A percentile compares a stretch with the other conserved stretches of the same genome.
Conservation (phyloP, 2,329 filamentous ascomycete genomes). For the Acrodontium crateriforme region DNA sequence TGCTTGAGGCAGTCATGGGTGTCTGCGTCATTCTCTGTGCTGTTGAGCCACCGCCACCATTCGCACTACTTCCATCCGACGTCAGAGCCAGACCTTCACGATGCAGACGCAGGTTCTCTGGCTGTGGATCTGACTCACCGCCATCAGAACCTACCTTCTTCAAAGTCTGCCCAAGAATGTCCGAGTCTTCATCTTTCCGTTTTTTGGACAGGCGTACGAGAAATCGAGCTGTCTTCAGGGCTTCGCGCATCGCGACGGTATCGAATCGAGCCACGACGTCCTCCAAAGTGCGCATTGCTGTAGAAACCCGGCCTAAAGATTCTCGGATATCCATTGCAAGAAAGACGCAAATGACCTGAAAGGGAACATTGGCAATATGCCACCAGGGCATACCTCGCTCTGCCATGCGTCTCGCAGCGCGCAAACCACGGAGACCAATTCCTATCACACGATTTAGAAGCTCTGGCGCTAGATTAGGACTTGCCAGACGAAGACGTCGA, state of each 20-base stretch:
- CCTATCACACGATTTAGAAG: conserved; percentile 35
- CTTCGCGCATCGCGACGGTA: conserved; percentile 33
- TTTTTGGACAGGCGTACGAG: conserved; percentile 40
- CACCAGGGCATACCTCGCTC: conserved; percentile 40
- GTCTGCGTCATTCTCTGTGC: too few relatives aligned
- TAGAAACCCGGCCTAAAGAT: conserved; percentile 34
- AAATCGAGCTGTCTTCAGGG: conserved; percentile 40
- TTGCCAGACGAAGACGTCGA: conserved; percentile 39
- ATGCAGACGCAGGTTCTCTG: conserved; percentile 7
- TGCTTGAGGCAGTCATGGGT: conserved; percentile 13
- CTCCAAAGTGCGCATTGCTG: conserved; percentile 33
- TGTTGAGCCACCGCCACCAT: conserved; percentile 2
- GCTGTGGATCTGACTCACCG: conserved; percentile 5
- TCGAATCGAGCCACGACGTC: conserved; percentile 18
- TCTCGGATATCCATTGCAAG: conserved; percentile 41
- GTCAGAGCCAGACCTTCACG: conserved; percentile 2
- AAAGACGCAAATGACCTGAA: conserved; percentile 43
- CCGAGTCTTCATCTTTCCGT: conserved; percentile 33
- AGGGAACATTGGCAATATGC: conserved; percentile 46
- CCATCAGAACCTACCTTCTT: conserved; percentile 8
- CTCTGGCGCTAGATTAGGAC: conserved; percentile 30
- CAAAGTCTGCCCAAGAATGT: conserved; percentile 17
- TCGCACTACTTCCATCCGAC: neutral
- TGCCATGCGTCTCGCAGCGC: conserved; percentile 34
- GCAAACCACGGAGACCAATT: conserved; percentile 32